Percentiles rank a stretch among this genome's conserved stretches.
These are phyloP conservation scores for Galium porrigens DNA, from an alignment of 305 asterid genomes.

Conservation along the genomic window DNA sequence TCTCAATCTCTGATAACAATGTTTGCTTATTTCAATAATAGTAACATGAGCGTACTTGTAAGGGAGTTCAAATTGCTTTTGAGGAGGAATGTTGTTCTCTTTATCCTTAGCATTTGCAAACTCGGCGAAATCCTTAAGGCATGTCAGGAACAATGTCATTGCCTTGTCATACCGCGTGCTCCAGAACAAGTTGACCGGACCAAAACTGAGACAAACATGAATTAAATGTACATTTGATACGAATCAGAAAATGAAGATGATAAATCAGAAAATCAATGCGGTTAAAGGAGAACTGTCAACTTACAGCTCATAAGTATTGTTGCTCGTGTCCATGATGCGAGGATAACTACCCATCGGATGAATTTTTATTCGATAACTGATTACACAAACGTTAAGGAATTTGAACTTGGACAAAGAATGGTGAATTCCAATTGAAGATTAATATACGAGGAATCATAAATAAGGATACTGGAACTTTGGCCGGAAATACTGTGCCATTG, in stretches of 20 bases:
- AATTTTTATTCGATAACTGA: slow-evolving; percentile 80
- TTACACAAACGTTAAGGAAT: slow-evolving; percentile 29
- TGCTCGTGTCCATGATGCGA: slow-evolving; percentile 75
- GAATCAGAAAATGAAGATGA: background rate
- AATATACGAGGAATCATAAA: background rate
- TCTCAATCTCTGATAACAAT: background rate
- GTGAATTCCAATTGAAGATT: background rate
- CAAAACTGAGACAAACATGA: slow-evolving; percentile 38
- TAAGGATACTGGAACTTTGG: slow-evolving; percentile 83
- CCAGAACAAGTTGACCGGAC: slow-evolving; percentile 97
- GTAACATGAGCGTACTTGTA: slow-evolving; percentile 50
- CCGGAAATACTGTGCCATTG: slow-evolving; percentile 90
- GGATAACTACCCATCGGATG: slow-evolving; percentile 99
- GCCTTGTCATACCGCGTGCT: slow-evolving; percentile 98
- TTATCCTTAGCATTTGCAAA: slow-evolving; percentile 82
- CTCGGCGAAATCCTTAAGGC: slow-evolving; percentile 93
- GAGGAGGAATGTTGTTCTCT: slow-evolving; percentile 73
- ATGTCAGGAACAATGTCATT: slow-evolving; percentile 75
- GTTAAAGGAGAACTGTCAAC: slow-evolving; percentile 15
- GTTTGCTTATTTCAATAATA: background rate
- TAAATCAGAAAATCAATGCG: background rate
- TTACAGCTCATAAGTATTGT: slow-evolving; percentile 86
- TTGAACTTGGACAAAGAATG: slow-evolving; percentile 4
- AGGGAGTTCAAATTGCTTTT: slow-evolving; percentile 83
- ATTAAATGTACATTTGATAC: background rate